phyloP scores from a whole-genome alignment of 2,329 filamentous ascomycete species.

The Ilyonectria destructans region DNA sequence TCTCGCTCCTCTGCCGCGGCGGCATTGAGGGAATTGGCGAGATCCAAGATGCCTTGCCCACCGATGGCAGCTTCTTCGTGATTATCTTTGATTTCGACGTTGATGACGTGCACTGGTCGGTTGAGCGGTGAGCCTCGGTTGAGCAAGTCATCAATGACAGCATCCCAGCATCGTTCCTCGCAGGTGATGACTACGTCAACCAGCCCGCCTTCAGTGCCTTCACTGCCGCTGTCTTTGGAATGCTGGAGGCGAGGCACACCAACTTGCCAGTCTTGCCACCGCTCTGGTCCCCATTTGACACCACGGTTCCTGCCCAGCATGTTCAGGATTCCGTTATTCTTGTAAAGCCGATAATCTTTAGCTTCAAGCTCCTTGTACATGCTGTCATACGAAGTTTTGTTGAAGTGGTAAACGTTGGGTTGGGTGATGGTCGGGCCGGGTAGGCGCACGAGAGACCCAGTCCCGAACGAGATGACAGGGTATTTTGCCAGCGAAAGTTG shows the following conservation, averaged over 20 bases:
- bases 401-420: constrained; percentile 98
- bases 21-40: constrained; percentile 88
- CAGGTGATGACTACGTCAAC: constrained; percentile 98
- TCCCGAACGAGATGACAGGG: constrained; percentile 98
- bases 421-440: constrained; percentile 93
- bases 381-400: constrained; percentile 93
- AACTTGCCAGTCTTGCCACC: constrained; percentile 97
- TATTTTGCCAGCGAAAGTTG: constrained; percentile 89
- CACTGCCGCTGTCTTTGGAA: constrained; percentile 81
- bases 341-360: constrained; percentile 91
- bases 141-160: constrained; percentile 93
- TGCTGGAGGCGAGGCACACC: constrained; percentile 88
- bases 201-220: constrained; percentile 88
- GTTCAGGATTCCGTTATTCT: constrained; percentile 91
- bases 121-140: constrained; percentile 90
- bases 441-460: constrained; percentile 92
- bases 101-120: constrained; percentile 96
- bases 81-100: constrained; percentile 98
- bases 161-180: constrained; percentile 98
- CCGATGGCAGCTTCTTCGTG: constrained; percentile 96
- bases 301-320: constrained; percentile 95
- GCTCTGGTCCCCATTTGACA: constrained; percentile 95
- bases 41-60: constrained; percentile 91
- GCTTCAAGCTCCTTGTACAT: constrained; percentile 93
- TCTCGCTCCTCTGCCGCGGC: constrained; percentile 85